Evolutionary conservation across 352 stramenopile genomes (phyloP).

Genomic region (Elongisporangium prolatum): DNA sequence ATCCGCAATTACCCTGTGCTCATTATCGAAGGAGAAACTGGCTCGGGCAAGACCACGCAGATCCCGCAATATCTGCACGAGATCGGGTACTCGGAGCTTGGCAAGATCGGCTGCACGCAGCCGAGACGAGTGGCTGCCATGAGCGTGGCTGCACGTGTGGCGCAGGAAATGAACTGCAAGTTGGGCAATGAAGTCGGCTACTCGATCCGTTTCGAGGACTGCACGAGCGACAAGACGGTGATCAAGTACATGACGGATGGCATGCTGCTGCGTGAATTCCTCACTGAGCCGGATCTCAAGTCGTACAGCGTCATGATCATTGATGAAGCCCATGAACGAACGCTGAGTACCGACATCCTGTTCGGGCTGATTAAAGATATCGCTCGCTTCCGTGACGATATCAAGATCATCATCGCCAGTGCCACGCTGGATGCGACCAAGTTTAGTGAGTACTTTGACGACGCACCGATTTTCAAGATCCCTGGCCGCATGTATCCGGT

Average conservation of each 20-base stretch:
- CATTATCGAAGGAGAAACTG: conserved; percentile 90
- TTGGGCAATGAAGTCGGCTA: conserved; percentile 98
- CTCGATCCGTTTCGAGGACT: conserved; percentile 99
- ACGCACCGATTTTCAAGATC: conserved; percentile 98
- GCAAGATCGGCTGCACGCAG: conserved; percentile 94
- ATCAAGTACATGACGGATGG: conserved; percentile 99
- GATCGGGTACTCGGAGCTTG: conserved; percentile 96
- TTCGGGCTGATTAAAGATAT: conserved; percentile 99
- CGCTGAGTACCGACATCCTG: conserved; percentile 98
- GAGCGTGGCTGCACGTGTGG: conserved; percentile 98
- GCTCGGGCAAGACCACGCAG: conserved; percentile 98
- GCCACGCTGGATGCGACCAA: conserved; percentile 98
- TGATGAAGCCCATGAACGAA: conserved; percentile 99
- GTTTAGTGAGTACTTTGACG: conserved; percentile 99
- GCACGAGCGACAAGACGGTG: conserved; percentile 95
- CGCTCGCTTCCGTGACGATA: conserved; percentile 92
- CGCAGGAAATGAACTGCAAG: conserved; percentile 97
- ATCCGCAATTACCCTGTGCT: conserved; percentile 92
- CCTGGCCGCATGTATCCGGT: conserved; percentile 95
- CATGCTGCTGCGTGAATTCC: conserved; percentile 98
- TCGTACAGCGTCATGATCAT: conserved; percentile 98
- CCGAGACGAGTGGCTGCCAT: conserved; percentile 97
- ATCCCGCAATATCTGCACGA: conserved; percentile 98
- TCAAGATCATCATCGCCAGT: conserved; percentile 97
- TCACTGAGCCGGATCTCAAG: conserved; percentile 96